phyloP scores from a whole-genome alignment of 495 filamentous ascomycete genomes.

The Aspergillus sparsus region DNA sequence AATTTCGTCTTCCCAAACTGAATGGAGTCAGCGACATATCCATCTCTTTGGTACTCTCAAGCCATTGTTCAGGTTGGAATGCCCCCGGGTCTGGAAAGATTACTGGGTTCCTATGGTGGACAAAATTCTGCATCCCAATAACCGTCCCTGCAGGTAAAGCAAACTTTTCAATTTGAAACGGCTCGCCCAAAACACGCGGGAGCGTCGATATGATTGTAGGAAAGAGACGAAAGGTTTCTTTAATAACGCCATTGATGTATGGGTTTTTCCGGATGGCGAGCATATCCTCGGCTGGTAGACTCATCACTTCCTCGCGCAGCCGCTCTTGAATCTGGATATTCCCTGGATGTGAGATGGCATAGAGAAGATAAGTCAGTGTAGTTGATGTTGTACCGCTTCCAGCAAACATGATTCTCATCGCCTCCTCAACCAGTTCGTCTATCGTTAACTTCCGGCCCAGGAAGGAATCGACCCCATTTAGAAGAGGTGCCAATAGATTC shows the following conservation, averaged over 20 bases:
- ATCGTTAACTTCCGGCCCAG: too few relatives aligned
- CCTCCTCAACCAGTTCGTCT: too few relatives aligned
- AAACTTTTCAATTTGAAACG: background rate
- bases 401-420: too few relatives aligned
- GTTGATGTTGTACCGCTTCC: too few relatives aligned
- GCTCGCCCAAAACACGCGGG: background rate
- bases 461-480: too few relatives aligned
- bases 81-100: background rate
- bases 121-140: background rate
- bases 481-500: too few relatives aligned
- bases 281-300: too few relatives aligned
- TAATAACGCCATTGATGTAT: background rate
- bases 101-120: background rate
- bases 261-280: too few relatives aligned
- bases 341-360: too few relatives aligned
- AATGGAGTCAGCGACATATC: background rate
- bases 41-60: background rate
- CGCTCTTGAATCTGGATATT: too few relatives aligned
- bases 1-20: background rate
- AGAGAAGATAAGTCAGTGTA: too few relatives aligned
- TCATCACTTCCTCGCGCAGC: too few relatives aligned
- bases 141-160: background rate
- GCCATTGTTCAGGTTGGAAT: background rate
- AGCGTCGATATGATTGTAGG: background rate
- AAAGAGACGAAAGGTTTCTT: background rate